Evolutionary conservation across 2,329 filamentous ascomycete species (phyloP), one percentile per base, ranked within the genome.

Genomic region (Tolypocladium capitatum): DNA sequence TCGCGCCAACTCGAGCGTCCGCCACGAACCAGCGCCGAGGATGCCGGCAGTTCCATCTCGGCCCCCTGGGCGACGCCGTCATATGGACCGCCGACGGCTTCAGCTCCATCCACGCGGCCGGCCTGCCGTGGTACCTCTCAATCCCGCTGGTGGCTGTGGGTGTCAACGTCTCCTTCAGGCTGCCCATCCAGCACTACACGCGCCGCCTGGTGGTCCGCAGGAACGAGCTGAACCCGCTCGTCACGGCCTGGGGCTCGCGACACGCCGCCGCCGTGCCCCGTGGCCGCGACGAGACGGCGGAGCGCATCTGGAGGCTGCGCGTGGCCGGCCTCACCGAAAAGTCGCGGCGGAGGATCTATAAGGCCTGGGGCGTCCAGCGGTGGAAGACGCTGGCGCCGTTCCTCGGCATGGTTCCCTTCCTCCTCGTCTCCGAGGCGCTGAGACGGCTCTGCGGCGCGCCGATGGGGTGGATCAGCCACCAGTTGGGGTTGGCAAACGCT

Each of bases 121-220:
- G 69, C 34, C 57, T 72, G 1, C 74, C 75, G 1, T 80, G 76
- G 76, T 77, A 66, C 53, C 52, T 77, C 31, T 66, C 69, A 28
- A 74, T 80, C 43, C 75, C 76, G 5, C 62, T 74, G n/a, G 61
- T 74, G 14, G 73, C 74, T 7, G 51, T 77, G 2, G 58, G 62
- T 42, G 60, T 77, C 55, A 72, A 67, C 58, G 55, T 69, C 35
- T 48, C 67, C 43, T 55, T 72, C 49, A 67, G 75, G 14, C 58
- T 76, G 5, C 76, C 76, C 6, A 61, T 73, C 7, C 65, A 63
- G 33, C 52, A 68, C 48, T 71, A 76, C 56, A 66, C 56, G 40
- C 55, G 61, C 46, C 45, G 56, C 24, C 60, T 67, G 13, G 54
- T 62, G 8, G 43, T 59, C 8, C 58, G 53, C 21, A 63, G 63